These are phyloP conservation scores for Penicillium sp. DNA, from an alignment of 2,329 filamentous ascomycete genomes.

Conservation along the genomic window DNA sequence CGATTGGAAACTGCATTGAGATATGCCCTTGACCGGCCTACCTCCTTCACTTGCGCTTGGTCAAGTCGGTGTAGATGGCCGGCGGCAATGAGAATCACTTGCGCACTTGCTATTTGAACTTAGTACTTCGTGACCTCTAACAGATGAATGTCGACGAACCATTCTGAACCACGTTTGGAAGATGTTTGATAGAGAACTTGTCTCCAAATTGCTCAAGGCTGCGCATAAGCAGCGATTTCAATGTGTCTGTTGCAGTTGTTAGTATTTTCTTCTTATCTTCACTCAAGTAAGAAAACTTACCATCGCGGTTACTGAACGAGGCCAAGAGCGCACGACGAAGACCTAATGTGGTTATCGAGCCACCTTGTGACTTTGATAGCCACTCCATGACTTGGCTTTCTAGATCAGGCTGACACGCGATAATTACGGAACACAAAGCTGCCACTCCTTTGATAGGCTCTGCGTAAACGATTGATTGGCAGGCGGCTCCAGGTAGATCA, in stretches of 20 bases:
- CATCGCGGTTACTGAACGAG: constrained; percentile 52
- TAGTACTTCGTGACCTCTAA: constrained; percentile 8
- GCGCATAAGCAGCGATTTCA: constrained; percentile 57
- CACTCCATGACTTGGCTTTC: constrained; percentile 58
- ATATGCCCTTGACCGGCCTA: constrained; percentile 69
- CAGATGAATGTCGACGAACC: constrained; percentile 40
- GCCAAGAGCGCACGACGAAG: constrained; percentile 65
- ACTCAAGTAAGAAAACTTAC: constrained; percentile 28
- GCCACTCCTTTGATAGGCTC: constrained; percentile 56
- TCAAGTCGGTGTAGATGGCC: constrained; percentile 68
- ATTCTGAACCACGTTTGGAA: constrained; percentile 83
- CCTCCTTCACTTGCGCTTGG: constrained; percentile 62
- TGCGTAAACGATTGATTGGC: constrained; percentile 8
- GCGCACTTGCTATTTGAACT: constrained; percentile 63
- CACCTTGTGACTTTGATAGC: constrained; percentile 62
- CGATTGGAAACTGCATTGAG: constrained; percentile 79
- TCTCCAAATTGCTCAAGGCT: constrained; percentile 74
- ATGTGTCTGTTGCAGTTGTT: constrained; percentile 33
- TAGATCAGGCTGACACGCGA: constrained; percentile 49
- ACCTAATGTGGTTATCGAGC: constrained; percentile 61
- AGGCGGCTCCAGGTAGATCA: constrained; percentile 16
- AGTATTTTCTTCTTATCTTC: constrained; percentile 1
- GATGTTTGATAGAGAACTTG: constrained; percentile 79
- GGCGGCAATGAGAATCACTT: constrained; percentile 71
- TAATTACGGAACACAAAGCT: constrained; percentile 52